Base-by-base conservation (phyloP, 306 rosid genomes). In the Malus domestica region DNA sequence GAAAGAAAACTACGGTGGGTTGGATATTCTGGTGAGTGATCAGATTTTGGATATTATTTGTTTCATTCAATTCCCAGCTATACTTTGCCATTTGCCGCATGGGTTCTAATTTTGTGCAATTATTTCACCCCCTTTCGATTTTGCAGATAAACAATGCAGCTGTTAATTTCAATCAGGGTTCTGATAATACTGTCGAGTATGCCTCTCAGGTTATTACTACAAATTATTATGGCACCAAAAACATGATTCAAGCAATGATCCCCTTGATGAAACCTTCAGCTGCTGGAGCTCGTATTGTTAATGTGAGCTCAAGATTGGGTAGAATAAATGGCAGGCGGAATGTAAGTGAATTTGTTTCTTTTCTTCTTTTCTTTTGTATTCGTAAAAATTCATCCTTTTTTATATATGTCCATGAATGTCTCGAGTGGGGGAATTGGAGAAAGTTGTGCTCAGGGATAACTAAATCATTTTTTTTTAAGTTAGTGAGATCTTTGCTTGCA, bases 81-180 rank as follows among this genome's bases (percentile, higher is more conserved):
- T 35, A n/a, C 49, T 67, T 42, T 76, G 64, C 16, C 1, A 42
- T 71, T 55, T 33, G 49, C 42, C 2, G 13, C 35, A 3, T 54
- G 15, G 62, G 54, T 70, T 62, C 12, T 54, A 13, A 70, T 23
- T 35, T 59, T 61, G 4, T 23, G 44, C 68, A 35, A 44, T 8
- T 42, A 19, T 14, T 62, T 64, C 52, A 3, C 4, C 30, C 72
- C 32, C 20, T 22, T 62, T 55, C 25, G 3, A 25, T 57, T 52
- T 5, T 87, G 83, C 91, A 91, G 97, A 84, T 93, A 44, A 93
- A 93, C 49, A 93, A 93, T 66, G 97, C 98, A 3, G 97, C 94
- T 49, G 91, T 93, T 64, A 91, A 93, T 81, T 93, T 90, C 90
- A 93, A 91, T 85, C 77, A 85, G 62, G 98, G 98, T 67, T 80